These are phyloP conservation scores for Cladophialophora bantiana DNA, from an alignment of 2,329 filamentous ascomycete species.

Conservation along the genomic window DNA sequence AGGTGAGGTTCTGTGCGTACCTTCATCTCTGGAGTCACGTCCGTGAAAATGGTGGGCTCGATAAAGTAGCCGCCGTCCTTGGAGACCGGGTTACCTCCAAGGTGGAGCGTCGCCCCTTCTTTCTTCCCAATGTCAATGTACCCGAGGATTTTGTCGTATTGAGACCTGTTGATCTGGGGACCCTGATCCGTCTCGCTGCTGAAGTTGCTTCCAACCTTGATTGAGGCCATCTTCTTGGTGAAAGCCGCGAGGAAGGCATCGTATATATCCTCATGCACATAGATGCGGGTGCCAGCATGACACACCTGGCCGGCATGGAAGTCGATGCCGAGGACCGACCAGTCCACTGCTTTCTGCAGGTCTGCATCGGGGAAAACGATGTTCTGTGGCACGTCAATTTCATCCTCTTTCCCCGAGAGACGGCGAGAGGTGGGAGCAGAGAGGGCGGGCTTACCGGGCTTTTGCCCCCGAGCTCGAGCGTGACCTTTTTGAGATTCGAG, in stretches of 20 bases:
- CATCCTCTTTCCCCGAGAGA: slow-evolving; percentile 36
- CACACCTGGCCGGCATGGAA: slow-evolving; percentile 47
- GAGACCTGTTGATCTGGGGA: slow-evolving; percentile 73
- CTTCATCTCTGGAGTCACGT: slow-evolving; percentile 64
- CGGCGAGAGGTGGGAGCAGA: not conserved
- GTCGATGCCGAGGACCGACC: slow-evolving; percentile 43
- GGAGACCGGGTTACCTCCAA: slow-evolving; percentile 58
- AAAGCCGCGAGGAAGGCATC: slow-evolving; percentile 44
- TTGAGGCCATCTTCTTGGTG: slow-evolving; percentile 61
- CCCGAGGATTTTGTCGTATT: slow-evolving; percentile 73
- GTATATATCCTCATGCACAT: slow-evolving; percentile 45
- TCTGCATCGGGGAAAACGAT: slow-evolving; percentile 48
- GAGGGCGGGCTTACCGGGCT: slow-evolving; percentile 18
- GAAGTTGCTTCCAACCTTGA: slow-evolving; percentile 74
- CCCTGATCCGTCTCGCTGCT: slow-evolving; percentile 74
- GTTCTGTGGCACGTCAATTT: slow-evolving; percentile 61
- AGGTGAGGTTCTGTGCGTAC: not conserved
- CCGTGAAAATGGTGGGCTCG: slow-evolving; percentile 64
- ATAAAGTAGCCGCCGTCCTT: slow-evolving; percentile 52
- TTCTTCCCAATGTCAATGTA: slow-evolving; percentile 74
- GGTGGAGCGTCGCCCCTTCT: slow-evolving; percentile 71
- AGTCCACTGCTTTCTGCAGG: slow-evolving; percentile 44
- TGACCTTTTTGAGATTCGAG: slow-evolving; percentile 47
- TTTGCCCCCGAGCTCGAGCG: slow-evolving; percentile 48
- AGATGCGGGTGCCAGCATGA: slow-evolving; percentile 45